These are phyloP conservation scores for Colletotrichum tofieldiae DNA, from an alignment of 2,329 filamentous ascomycete species.

Conservation along the genomic window DNA sequence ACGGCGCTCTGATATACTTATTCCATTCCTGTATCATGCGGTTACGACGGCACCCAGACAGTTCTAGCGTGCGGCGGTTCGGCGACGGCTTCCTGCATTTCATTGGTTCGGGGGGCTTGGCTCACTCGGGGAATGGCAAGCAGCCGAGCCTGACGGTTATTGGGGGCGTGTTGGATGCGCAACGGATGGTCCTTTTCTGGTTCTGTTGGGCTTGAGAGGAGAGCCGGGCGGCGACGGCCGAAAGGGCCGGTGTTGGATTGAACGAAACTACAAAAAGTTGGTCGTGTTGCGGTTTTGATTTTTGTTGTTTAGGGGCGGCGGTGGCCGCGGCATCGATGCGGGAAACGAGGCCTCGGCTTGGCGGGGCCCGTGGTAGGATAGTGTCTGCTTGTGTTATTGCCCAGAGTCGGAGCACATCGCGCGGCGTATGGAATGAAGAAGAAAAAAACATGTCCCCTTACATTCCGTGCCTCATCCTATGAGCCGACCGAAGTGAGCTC, in stretches of 20 bases:
- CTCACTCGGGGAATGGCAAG: slow-evolving; percentile 4
- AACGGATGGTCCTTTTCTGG: not conserved
- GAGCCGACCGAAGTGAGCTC: not conserved
- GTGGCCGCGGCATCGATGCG: not conserved
- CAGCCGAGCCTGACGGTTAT: not conserved
- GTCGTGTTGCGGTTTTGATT: not conserved
- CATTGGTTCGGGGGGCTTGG: slow-evolving; percentile 8
- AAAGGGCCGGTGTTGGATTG: not conserved
- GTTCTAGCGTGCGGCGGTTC: slow-evolving; percentile 19
- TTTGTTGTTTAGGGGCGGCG: not conserved
- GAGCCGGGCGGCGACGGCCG: not conserved
- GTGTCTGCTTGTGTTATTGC: slow-evolving; percentile 29
- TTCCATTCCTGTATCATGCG: slow-evolving; percentile 40
- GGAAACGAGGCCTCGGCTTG: not conserved
- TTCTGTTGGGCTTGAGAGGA: not conserved
- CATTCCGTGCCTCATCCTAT: not conserved
- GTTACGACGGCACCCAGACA: slow-evolving; percentile 39
- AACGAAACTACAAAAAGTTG: not conserved
- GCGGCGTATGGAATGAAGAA: slow-evolving; percentile 4
- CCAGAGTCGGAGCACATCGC: slow-evolving; percentile 26
- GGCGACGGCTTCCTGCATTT: slow-evolving; percentile 23
- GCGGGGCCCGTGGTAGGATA: slow-evolving; percentile 30
- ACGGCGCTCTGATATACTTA: slow-evolving; percentile 39
- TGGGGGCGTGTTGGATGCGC: not conserved
- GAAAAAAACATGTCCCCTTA: not conserved